Percentiles rank a stretch among this genome's conserved stretches.
Conservation (phyloP, 176 grass and related monocot species). For the Ensete glaucum region DNA sequence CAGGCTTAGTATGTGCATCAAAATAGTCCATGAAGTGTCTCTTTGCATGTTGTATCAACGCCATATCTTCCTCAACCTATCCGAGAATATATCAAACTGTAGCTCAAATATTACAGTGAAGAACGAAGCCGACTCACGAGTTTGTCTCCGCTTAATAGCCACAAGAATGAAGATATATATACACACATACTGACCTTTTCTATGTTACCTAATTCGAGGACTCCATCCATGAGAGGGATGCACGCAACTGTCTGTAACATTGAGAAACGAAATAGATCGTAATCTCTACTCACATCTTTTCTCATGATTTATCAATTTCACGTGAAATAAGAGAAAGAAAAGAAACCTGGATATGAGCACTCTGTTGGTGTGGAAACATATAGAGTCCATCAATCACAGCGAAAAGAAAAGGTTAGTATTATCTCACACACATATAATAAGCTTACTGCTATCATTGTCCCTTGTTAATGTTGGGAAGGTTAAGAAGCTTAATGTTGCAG, state of each 20-base stretch:
- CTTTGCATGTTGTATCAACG: conserved; percentile 49
- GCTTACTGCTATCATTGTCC: no score
- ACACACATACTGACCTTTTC: conserved; percentile 32
- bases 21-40: conserved; percentile 51
- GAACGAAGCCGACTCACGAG: background rate
- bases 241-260: conserved; percentile 61
- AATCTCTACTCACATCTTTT: background rate
- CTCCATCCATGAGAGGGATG: conserved; percentile 48
- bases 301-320: no score
- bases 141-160: background rate
- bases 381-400: no score
- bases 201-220: conserved; percentile 76
- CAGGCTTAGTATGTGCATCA: conserved; percentile 34
- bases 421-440: no score
- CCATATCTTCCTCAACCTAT: conserved; percentile 67
- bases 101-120: background rate
- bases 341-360: conserved; percentile 71
- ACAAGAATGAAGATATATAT: background rate
- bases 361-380: conserved; percentile 24
- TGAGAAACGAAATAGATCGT: background rate
- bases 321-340: background rate
- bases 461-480: no score
- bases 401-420: no score
- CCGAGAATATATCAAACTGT: background rate
- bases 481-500: no score